Percentiles rank a stretch among this genome's conserved stretches.
Conservation (phyloP, 176 grass and related monocot genomes). For the Pharus latifolius region DNA sequence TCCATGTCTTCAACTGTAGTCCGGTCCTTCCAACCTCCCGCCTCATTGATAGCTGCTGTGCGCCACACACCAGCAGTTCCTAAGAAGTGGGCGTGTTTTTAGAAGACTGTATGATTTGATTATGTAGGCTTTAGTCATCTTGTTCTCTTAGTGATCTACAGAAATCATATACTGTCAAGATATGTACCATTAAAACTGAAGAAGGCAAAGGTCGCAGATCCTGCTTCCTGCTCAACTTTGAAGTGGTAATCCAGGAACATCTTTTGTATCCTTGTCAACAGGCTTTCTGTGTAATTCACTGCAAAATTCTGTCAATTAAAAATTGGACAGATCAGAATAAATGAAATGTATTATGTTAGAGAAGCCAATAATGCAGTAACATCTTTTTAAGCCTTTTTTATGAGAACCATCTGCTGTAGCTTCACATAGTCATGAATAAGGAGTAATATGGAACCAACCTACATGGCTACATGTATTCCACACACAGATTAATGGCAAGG, state of each 20-base stretch:
- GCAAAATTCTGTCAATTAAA: slow-evolving; percentile 99
- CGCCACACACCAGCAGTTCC: slow-evolving; percentile 4
- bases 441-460: neutral
- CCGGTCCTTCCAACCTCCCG: slow-evolving; percentile 9
- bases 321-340: slow-evolving; percentile 76
- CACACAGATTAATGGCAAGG: neutral
- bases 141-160: neutral
- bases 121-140: neutral
- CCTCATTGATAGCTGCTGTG: neutral
- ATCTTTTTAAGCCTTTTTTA: slow-evolving; percentile 3
- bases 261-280: slow-evolving; percentile 96
- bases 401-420: neutral
- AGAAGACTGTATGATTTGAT: neutral
- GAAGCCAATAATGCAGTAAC: neutral
- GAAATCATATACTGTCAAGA: slow-evolving; percentile 5
- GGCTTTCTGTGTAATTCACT: slow-evolving; percentile 81
- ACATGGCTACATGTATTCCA: no score
- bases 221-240: slow-evolving; percentile 97
- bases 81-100: neutral
- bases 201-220: slow-evolving; percentile 81
- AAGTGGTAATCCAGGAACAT: slow-evolving; percentile 98
- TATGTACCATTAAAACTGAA: slow-evolving; percentile 93
- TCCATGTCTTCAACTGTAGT: slow-evolving; percentile 13
- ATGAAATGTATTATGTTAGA: slow-evolving; percentile 26
- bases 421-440: neutral